Percentiles rank a stretch among this genome's conserved stretches.
Conservation (phyloP, 345 rosid genomes). For the Aquilaria yunnanensis region DNA sequence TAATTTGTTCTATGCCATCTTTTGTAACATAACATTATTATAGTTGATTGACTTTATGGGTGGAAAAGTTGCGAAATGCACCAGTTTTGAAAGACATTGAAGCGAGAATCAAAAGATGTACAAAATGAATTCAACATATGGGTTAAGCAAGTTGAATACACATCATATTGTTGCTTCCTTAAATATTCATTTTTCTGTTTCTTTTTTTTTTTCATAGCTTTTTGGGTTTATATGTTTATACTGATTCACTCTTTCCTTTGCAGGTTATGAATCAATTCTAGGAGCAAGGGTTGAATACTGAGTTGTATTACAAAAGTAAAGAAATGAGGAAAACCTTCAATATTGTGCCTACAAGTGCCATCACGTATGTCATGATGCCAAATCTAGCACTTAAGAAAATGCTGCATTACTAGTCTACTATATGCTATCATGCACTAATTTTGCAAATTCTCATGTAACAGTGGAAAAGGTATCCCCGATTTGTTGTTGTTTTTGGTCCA, state of each 20-base stretch:
- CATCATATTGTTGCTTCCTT: neutral
- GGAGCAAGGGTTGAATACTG: conserved; percentile 92
- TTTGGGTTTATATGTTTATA: no score
- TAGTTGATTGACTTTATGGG: conserved; percentile 90
- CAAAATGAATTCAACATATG: conserved; percentile 65
- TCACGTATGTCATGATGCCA: conserved; percentile 36
- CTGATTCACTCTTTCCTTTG: conserved; percentile 8
- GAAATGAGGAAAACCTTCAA: conserved; percentile 76
- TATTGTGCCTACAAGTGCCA: conserved; percentile 94
- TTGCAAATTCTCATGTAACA: conserved; percentile 27
- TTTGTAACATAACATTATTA: conserved; percentile 8
- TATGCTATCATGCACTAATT: no score
- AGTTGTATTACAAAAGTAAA: conserved; percentile 77
- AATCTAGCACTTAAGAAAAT: neutral
- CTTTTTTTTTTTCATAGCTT: no score
- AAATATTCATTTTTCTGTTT: neutral
- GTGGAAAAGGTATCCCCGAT: conserved; percentile 97
- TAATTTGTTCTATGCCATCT: conserved; percentile 4
- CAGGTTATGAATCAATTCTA: conserved; percentile 65
- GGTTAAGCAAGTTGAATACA: conserved; percentile 42
- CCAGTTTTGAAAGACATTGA: conserved; percentile 65
- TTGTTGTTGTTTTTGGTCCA: conserved; percentile 71
- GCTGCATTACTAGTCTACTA: neutral
- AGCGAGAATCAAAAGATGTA: conserved; percentile 64
- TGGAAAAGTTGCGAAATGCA: conserved; percentile 78